These are phyloP conservation scores for Echinosophora koreensis DNA, from an alignment of 306 rosid genomes.

Conservation along the genomic window DNA sequence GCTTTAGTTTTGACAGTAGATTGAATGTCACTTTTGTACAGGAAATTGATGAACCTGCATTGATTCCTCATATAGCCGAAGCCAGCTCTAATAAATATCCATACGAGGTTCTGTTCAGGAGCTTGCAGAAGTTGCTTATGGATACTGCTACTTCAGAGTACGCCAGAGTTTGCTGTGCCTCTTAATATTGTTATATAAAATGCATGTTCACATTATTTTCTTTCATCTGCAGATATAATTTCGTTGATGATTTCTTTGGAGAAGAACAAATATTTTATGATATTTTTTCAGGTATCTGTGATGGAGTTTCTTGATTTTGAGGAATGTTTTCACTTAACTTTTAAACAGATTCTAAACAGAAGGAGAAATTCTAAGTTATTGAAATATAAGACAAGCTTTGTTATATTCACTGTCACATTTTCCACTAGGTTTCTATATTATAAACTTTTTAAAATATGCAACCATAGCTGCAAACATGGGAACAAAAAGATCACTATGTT, in stretches of 20 bases:
- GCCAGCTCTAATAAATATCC: constrained; percentile 75
- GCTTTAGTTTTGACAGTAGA: not conserved
- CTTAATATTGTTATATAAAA: constrained; percentile 19
- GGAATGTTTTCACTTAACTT: not conserved
- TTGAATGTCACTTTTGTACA: constrained; percentile 23
- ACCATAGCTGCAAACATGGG: not conserved
- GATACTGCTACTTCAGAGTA: constrained; percentile 85
- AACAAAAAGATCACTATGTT: not conserved
- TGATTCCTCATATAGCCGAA: constrained; percentile 83
- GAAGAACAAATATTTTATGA: constrained; percentile 73
- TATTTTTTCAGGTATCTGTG: constrained; percentile 66
- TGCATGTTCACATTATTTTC: constrained; percentile 10
- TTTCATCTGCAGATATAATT: constrained; percentile 61
- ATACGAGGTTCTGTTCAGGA: constrained; percentile 78
- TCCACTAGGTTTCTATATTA: not conserved
- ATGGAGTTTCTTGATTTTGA: constrained; percentile 11
- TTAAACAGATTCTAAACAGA: constrained; percentile 2
- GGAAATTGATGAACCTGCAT: constrained; percentile 79
- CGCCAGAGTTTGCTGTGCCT: constrained; percentile 44
- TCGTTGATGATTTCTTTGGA: constrained; percentile 71
- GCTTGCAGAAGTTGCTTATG: constrained; percentile 80
- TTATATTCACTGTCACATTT: constrained; percentile 2
- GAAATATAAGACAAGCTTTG: constrained; percentile 20
- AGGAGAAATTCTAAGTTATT: not conserved
- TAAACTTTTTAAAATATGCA: constrained; percentile 4